These are phyloP conservation scores for Metarhizium guizhouense DNA, from an alignment of 2,329 filamentous ascomycete species.

Conservation along the genomic window DNA sequence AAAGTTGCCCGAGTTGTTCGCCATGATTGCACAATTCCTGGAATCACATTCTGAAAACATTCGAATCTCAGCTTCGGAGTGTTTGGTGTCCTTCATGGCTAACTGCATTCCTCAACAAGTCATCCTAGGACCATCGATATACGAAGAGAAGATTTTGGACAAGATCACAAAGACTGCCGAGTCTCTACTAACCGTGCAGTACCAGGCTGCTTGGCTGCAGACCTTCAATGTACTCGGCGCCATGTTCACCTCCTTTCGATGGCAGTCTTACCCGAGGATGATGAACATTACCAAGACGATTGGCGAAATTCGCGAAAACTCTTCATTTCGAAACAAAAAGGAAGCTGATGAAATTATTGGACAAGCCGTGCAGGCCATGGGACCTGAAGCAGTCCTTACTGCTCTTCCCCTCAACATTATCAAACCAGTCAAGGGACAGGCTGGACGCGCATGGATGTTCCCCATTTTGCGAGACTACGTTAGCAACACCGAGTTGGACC, in stretches of 20 bases:
- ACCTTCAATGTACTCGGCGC: conserved; percentile 82
- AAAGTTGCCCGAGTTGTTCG: conserved; percentile 79
- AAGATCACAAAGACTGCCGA: conserved; percentile 68
- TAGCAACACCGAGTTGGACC: conserved; percentile 75
- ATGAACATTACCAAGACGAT: conserved; percentile 67
- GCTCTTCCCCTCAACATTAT: conserved; percentile 81
- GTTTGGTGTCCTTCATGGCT: conserved; percentile 82
- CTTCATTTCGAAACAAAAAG: conserved; percentile 88
- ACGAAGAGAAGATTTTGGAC: conserved; percentile 82
- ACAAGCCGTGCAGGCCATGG: conserved; percentile 81
- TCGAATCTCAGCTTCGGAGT: conserved; percentile 87
- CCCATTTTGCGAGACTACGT: conserved; percentile 84
- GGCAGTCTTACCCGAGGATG: conserved; percentile 74
- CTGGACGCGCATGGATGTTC: conserved; percentile 88
- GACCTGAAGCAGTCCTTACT: conserved; percentile 71
- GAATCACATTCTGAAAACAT: conserved; percentile 87
- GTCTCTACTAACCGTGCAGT: conserved; percentile 77
- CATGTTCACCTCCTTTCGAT: conserved; percentile 79
- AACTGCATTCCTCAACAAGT: conserved; percentile 81
- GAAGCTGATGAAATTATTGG: conserved; percentile 87
- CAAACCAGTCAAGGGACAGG: conserved; percentile 65
- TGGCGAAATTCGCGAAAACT: conserved; percentile 78
- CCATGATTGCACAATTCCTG: conserved; percentile 70
- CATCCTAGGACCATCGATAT: conserved; percentile 80
- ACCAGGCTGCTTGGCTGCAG: conserved; percentile 89